Conservation (phyloP, 1,284 basidiomycete species). For the Mycosarcoma mackinlayi region DNA sequence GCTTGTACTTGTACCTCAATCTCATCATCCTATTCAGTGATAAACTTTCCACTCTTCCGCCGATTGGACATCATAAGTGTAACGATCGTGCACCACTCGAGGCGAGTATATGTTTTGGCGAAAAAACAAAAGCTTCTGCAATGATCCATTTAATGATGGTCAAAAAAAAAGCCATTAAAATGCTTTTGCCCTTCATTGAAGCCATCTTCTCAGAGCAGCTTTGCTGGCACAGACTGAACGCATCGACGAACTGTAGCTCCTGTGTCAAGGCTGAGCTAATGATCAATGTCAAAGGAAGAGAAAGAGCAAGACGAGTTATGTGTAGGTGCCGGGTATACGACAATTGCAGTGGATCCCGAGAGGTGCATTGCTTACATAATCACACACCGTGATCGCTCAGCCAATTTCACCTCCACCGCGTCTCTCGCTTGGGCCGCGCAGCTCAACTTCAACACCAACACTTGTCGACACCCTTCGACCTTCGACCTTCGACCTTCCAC, state of each 20-base stretch:
- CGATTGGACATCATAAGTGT: too few relatives aligned
- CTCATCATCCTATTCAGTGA: neutral
- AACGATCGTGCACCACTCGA: neutral
- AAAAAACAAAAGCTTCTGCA: neutral
- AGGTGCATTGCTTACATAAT: conserved; percentile 37
- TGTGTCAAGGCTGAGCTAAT: too few relatives aligned
- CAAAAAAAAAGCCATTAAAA: neutral
- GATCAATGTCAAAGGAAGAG: too few relatives aligned
- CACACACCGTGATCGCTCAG: conserved; percentile 32
- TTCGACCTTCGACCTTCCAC: neutral
- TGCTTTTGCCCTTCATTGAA: too few relatives aligned
- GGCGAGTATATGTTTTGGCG: too few relatives aligned
- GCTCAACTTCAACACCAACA: conserved; percentile 46
- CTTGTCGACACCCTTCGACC: neutral
- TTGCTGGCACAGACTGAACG: too few relatives aligned
- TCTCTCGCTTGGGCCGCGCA: conserved; percentile 41
- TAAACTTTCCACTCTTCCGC: too few relatives aligned
- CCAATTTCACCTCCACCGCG: conserved; percentile 42
- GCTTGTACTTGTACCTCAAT: neutral
- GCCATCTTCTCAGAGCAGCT: too few relatives aligned
- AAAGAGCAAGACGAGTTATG: too few relatives aligned
- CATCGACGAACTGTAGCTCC: too few relatives aligned
- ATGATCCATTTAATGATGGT: neutral
- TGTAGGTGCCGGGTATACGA: too few relatives aligned
- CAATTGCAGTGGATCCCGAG: too few relatives aligned